Evolutionary conservation across 192 early-diverging fungal species (phyloP), one percentile per base, ranked within the genome.

Genomic region (Dissophora globulifera): DNA sequence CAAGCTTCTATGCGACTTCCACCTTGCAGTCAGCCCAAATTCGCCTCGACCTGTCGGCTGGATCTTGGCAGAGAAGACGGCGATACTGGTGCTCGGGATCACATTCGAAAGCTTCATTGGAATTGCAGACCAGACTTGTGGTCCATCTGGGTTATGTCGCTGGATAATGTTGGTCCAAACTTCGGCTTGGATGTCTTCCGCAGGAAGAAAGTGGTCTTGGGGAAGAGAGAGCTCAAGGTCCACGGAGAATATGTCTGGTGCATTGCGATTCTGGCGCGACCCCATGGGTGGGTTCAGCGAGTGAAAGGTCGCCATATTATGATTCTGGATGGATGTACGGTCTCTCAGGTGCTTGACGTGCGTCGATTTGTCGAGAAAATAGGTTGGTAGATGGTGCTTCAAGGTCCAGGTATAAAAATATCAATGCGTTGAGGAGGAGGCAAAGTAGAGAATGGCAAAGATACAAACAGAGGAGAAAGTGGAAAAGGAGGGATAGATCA

Each of bases 141-240:
- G 72, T 2, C 72, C 72, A 1, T 76, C 63, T 1, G 72, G 63
- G 38, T 76, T 76, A 13, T 30, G 51, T 50, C 51, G 42, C 38
- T 76, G 72, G 22, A 76, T 38, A 33, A 76, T 41, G 46, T 76
- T 76, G 30, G 72, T 76, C 72, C 72, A 76, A 17, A 76, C 63
- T 53, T 76, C 23, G 22, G 72, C 72, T 35, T 41, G 31, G 33
- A 76, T 76, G 17, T 66, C 35, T 40, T 67, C 30, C 19, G 72
- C 72, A 15, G 72, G 72, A 0, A 76, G 47, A 26, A 76, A 76
- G 35, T 76, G 58, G 58, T 67, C 72, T 38, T 76, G 57, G 3
- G 72, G 72, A 2, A 76, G 46, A 0, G 16, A 16, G 15, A 76
- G 64, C 10, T 76, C 63, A 1, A 76, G 52, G 22, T 76, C 62